These are phyloP conservation scores for Calocybe gangraenosa DNA, from an alignment of 768 basidiomycete species.

Conservation along the genomic window DNA sequence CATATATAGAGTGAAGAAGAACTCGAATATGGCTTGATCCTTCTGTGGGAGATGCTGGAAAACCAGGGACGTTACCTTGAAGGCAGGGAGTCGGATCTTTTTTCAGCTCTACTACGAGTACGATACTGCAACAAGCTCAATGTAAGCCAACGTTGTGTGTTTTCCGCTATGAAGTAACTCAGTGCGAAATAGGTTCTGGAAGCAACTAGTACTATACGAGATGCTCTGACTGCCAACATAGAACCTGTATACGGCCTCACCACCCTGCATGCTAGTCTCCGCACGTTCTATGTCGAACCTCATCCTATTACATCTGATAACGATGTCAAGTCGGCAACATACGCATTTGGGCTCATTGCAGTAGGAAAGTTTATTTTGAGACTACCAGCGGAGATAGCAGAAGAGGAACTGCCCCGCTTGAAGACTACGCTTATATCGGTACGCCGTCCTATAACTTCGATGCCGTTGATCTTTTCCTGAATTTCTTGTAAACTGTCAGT, in stretches of 20 bases:
- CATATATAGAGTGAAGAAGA: slow-evolving; percentile 51
- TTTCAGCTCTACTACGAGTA: slow-evolving; percentile 64
- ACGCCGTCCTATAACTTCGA: slow-evolving; percentile 23
- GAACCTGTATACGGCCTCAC: slow-evolving; percentile 85
- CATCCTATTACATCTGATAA: slow-evolving; percentile 36
- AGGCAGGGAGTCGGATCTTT: slow-evolving; percentile 74
- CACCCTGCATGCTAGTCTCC: slow-evolving; percentile 72
- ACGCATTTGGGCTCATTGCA: slow-evolving; percentile 81
- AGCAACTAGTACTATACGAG: slow-evolving; percentile 78
- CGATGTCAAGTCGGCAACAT: slow-evolving; percentile 59
- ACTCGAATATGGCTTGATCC: slow-evolving; percentile 75
- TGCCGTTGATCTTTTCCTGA: neutral
- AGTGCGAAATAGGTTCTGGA: slow-evolving; percentile 59
- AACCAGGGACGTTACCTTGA: slow-evolving; percentile 71
- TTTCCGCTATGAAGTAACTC: neutral
- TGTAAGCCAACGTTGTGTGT: slow-evolving; percentile 36
- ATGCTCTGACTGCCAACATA: slow-evolving; percentile 63
- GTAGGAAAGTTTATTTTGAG: slow-evolving; percentile 80
- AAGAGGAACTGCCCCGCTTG: slow-evolving; percentile 81
- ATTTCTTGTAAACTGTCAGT: slow-evolving; percentile 32
- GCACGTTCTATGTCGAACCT: slow-evolving; percentile 55
- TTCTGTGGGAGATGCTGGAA: slow-evolving; percentile 81
- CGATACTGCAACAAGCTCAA: slow-evolving; percentile 69
- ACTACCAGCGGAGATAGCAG: slow-evolving; percentile 78
- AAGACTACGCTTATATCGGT: slow-evolving; percentile 68